These are phyloP conservation scores for Tulasnella sp. DNA, from an alignment of 768 basidiomycete species.

Conservation along the genomic window DNA sequence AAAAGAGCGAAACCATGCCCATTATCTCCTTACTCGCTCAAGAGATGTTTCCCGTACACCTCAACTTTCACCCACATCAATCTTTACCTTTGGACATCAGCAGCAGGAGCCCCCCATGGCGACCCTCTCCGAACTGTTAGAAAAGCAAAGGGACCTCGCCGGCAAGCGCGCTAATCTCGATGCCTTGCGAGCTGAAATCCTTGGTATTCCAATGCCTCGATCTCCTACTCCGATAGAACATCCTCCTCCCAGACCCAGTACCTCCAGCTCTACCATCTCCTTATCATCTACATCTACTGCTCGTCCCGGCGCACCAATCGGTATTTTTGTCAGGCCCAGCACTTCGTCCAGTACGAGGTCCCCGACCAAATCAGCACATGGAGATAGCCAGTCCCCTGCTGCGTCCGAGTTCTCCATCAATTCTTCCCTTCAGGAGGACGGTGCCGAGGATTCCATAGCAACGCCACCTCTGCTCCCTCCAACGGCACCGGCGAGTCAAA, in stretches of 20 bases:
- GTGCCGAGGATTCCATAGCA: neutral
- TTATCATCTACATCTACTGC: neutral
- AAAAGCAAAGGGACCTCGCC: constrained; percentile 5
- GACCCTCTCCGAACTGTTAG: neutral
- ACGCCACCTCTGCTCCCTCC: neutral
- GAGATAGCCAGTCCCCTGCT: neutral
- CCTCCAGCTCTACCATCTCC: neutral
- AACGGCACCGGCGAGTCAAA: too few relatives aligned
- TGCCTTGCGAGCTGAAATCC: constrained; percentile 5
- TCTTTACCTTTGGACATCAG: neutral
- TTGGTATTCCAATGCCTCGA: constrained; percentile 8
- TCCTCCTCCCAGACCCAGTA: neutral
- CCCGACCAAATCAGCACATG: neutral
- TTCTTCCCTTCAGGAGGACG: neutral
- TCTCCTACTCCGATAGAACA: constrained; percentile 1
- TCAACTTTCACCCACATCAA: neutral
- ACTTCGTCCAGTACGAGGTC: neutral
- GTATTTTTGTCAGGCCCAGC: neutral
- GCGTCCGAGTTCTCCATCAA: neutral
- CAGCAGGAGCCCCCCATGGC: neutral
- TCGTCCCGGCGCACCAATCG: too few relatives aligned
- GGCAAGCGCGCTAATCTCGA: constrained; percentile 11
- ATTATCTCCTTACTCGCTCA: neutral
- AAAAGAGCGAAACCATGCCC: neutral
- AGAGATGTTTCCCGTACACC: neutral